A percentile compares a stretch with the other conserved stretches of the same genome.
Conservation (phyloP, 2,329 filamentous ascomycete genomes). For the Microascus cirrosus region DNA sequence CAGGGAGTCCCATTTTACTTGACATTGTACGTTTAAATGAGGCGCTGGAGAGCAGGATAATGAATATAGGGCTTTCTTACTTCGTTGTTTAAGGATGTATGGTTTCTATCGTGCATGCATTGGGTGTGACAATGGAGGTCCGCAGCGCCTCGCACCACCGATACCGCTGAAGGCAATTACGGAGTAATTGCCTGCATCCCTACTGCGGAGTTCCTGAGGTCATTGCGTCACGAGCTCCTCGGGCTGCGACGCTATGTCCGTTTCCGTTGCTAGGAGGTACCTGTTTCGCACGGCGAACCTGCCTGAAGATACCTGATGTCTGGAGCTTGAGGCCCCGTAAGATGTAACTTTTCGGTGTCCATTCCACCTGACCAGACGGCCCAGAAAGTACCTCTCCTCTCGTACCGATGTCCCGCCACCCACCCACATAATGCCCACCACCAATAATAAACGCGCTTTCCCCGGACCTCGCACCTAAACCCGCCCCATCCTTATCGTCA, state of each 20-base stretch:
- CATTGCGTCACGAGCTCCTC: slow-evolving; percentile 2
- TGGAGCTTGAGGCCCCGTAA: background rate
- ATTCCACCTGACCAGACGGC: background rate
- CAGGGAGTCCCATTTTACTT: background rate
- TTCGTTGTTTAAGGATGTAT: too few relatives aligned
- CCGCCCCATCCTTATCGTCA: background rate
- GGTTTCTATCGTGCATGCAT: too few relatives aligned
- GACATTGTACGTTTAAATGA: too few relatives aligned
- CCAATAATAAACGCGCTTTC: background rate
- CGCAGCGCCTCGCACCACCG: too few relatives aligned
- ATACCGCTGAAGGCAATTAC: too few relatives aligned
- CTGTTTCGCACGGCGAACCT: background rate
- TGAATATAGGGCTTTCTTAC: too few relatives aligned
- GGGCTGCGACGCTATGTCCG: background rate
- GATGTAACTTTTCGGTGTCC: background rate
- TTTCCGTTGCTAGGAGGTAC: background rate
- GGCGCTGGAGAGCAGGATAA: too few relatives aligned
- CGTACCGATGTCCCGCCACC: background rate
- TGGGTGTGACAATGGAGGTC: too few relatives aligned
- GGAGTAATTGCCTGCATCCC: background rate
- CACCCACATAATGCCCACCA: background rate
- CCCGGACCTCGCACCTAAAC: background rate
- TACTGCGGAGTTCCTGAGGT: background rate
- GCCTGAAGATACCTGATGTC: background rate
- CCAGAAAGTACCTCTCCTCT: background rate